Evolutionary conservation across 2,329 filamentous ascomycete genomes (phyloP).

Genomic region (Trichoderma semiorbis): DNA sequence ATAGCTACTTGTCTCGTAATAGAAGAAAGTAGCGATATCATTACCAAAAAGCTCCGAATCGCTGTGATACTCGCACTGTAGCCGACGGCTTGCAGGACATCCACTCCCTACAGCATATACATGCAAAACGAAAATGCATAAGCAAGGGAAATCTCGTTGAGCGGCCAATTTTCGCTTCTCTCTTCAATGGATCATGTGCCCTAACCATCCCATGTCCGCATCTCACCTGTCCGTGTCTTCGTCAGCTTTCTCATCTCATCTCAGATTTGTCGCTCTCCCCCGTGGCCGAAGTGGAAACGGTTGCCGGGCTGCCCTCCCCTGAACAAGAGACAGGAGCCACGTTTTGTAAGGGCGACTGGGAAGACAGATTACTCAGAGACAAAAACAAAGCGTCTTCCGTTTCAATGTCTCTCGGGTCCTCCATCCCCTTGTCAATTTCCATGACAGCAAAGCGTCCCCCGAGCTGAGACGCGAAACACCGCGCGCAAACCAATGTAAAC

Average conservation of each 20-base stretch:
- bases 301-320: constrained; percentile 2
- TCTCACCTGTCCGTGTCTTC: not conserved
- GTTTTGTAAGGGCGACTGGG: not conserved
- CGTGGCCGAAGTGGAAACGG: not conserved
- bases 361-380: not conserved
- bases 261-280: not conserved
- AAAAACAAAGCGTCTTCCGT: not conserved
- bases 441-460: not conserved
- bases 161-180: not conserved
- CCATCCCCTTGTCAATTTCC: not conserved
- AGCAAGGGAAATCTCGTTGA: not conserved
- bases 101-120: not conserved
- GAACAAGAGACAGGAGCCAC: not conserved
- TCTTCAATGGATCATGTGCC: not conserved
- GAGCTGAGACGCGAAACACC: not conserved
- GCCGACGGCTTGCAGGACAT: not conserved
- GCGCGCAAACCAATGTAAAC: not conserved
- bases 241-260: not conserved
- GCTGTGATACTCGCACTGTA: not conserved
- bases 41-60: not conserved
- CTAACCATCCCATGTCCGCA: not conserved
- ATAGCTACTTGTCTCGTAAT: not conserved
- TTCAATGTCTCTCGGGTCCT: not conserved
- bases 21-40: not conserved
- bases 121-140: not conserved